Evolutionary conservation across 331 rosid species (phyloP), one percentile per base, ranked within the genome.

Genomic region (Spiraea crenata): DNA sequence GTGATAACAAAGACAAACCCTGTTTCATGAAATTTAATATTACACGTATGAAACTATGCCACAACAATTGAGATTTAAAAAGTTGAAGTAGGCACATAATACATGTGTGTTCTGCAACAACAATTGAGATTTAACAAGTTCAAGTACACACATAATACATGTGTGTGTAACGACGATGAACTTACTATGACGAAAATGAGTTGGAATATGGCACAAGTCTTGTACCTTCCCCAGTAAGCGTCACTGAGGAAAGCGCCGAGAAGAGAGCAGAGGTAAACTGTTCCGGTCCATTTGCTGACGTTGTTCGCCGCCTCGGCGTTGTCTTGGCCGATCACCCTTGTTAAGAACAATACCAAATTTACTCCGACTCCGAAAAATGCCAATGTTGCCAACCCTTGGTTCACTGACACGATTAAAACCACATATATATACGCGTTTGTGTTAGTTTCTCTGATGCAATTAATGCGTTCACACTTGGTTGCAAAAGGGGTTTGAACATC

Each of bases 361-460:
- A 89, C 97, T 46, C 90, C 96, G 0, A 91, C 93, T 0, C 97
- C 97, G 31, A 91, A 91, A 76, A 91, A 91, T n/a, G 97, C 96
- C 76, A 91, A 56, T 0, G 96, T 91, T 1, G 96, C 97, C 15
- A 91, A 44, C 19, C 96, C 96, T 83, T 91, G 97, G 13, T 91
- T 91, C 82, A 86, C 97, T 91, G 68, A 0, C 3, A 13, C 3
- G 2, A 25, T 25, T 25, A 25, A 25, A 25, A 25, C 31, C 31
- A 25, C 31, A 25, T 25, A 25, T 25, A 25, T 25, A 25, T 25
- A 25, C 31, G 31, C 1, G 31, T 25, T 25, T 25, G 31, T 25
- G 31, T 25, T 25, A 25, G 31, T 25, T 25, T 25, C 31, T 1
- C 31, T 2, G 31, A 25, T 25, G 31, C 31, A 25, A 25, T 25